phyloP scores from a whole-genome alignment of 768 basidiomycete species.

The Mrakia frigida region DNA sequence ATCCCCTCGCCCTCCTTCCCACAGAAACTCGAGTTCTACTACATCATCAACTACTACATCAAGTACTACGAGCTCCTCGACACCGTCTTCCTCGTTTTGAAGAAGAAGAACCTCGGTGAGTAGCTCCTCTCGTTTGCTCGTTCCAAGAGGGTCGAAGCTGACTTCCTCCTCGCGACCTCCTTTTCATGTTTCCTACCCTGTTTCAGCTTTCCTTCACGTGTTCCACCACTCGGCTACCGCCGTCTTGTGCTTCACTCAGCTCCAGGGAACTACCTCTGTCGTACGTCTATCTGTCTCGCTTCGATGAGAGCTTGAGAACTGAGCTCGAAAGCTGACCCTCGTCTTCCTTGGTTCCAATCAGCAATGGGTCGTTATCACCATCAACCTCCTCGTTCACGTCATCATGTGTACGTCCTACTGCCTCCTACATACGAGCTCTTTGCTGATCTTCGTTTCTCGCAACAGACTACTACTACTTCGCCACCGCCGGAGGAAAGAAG shows the following conservation, averaged over 20 bases:
- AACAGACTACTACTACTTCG: conserved; percentile 94
- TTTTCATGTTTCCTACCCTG: neutral
- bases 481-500: conserved; percentile 90
- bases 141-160: neutral
- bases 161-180: neutral
- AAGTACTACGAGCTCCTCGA: conserved; percentile 95
- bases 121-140: conserved; percentile 22
- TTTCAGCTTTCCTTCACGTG: conserved; percentile 90
- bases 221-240: conserved; percentile 99
- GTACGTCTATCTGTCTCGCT: conserved; percentile 52
- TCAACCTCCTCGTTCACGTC: conserved; percentile 91
- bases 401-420: conserved; percentile 72
- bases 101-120: conserved; percentile 95
- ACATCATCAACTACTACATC: conserved; percentile 98
- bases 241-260: conserved; percentile 84
- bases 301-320: neutral
- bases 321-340: conserved; percentile 22
- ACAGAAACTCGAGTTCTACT: conserved; percentile 88
- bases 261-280: conserved; percentile 89
- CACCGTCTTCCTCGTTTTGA: conserved; percentile 92
- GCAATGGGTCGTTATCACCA: conserved; percentile 93
- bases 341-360: conserved; percentile 40
- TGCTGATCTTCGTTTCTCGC: conserved; percentile 39
- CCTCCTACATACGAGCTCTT: neutral
- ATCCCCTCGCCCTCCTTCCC: neutral